Base-by-base conservation (phyloP, 257 asterid species). In the Primulina huaijiensis region DNA sequence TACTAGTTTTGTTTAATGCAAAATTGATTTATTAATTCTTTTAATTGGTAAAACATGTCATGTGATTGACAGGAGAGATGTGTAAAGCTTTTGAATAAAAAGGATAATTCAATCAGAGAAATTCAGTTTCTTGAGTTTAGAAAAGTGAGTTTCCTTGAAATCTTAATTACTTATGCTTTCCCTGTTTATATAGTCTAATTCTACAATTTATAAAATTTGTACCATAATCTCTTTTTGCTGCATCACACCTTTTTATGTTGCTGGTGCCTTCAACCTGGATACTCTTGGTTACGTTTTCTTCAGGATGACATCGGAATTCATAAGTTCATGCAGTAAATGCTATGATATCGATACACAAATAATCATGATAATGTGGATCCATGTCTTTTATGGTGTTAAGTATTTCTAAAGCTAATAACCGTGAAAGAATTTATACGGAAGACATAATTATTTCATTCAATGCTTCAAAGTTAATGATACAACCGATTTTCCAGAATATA, bases 21-120 rank as follows among this genome's bases (percentile, higher is more conserved):
- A 55, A 23, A 68, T 62, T 69, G 7, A 46, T 67, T 67, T 56
- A 67, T 59, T 31, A 19, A 21, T 37, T 43, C n/a, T 35, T 72
- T 64, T 68, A 65, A 62, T 50, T 58, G 60, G 30, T 75, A 63
- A 58, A 46, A 23, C 55, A 33, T 72, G 29, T 63, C 72, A 73
- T 65, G 71, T 73, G 70, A 56, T 75, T 79, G 64, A 77, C 89
- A 93, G 99, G 96, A 86, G 75, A 82, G 80, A 66, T 83, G 82
- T 73, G 43, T 66, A 70, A 88, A 86, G 83, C 70, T 85, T 86
- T 81, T 85, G 71, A 82, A 69, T 69, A 75, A 76, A 57, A 76
- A 83, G 68, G 79, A 70, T 73, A 77, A 77, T 72, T 73, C 77
- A 56, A 75, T 69, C 59, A 81, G 76, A 80, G 90, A 86, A 79